These are phyloP conservation scores for Biscogniauxia marginata DNA, from an alignment of 2,329 filamentous ascomycete genomes.

Conservation along the genomic window DNA sequence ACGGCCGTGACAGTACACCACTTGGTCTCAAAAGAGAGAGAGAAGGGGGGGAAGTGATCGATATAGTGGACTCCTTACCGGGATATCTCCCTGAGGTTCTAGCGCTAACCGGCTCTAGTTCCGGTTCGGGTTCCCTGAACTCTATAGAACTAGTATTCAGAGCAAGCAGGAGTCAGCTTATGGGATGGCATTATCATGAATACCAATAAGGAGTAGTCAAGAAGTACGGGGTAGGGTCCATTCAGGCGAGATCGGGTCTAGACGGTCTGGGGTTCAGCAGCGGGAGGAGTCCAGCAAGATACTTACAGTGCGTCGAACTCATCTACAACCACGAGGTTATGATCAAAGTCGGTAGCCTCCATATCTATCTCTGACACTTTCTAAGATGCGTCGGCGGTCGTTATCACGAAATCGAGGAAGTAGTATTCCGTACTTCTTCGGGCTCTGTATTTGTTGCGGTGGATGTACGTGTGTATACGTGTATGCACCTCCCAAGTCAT, in stretches of 20 bases:
- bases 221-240: background rate
- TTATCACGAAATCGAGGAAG: background rate
- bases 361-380: conserved; percentile 7
- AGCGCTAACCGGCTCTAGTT: conserved; percentile 19
- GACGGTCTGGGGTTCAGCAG: background rate
- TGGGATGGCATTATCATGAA: background rate
- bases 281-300: background rate
- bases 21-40: background rate
- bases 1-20: background rate
- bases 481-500: background rate
- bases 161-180: conserved; percentile 12
- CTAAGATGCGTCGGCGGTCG: background rate
- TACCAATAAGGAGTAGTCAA: background rate
- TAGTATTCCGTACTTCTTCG: background rate
- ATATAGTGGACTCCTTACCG: conserved; percentile 27
- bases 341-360: conserved; percentile 34
- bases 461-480: background rate
- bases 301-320: conserved; percentile 57
- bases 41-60: background rate
- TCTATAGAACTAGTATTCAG: conserved; percentile 38
- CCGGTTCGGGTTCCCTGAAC: conserved; percentile 31
- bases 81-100: conserved; percentile 34
- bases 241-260: background rate
- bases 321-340: conserved; percentile 46
- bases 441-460: background rate